These are phyloP conservation scores for Gossypium thurberi DNA, from an alignment of 345 rosid genomes.

Conservation along the genomic window DNA sequence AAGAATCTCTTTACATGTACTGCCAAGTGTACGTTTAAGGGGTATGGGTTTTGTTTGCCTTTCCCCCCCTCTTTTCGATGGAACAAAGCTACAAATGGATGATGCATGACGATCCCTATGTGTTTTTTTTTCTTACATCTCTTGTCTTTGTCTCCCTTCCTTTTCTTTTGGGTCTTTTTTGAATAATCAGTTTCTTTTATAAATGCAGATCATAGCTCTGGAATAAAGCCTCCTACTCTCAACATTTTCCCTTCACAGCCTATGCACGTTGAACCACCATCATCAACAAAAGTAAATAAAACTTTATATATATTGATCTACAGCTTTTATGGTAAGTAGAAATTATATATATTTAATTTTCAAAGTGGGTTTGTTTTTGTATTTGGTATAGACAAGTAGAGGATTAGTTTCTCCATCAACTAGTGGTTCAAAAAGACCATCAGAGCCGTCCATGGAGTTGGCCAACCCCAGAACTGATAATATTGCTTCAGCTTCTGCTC, in stretches of 20 bases:
- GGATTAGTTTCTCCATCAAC: conserved; percentile 38
- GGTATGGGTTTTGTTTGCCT: conserved; percentile 23
- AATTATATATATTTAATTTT: neutral
- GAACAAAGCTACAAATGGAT: conserved; percentile 16
- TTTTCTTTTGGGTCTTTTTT: conserved; percentile 13
- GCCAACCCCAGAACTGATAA: conserved; percentile 32
- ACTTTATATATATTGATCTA: conserved; percentile 5
- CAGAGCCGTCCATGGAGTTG: conserved; percentile 58
- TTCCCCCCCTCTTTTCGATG: conserved; percentile 7
- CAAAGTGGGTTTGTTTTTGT: conserved; percentile 17
- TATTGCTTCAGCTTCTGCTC: conserved; percentile 28
- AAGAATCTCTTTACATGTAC: conserved; percentile 17
- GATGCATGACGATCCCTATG: conserved; percentile 26
- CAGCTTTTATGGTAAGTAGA: neutral
- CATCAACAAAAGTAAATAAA: conserved; percentile 28
- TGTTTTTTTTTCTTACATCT: conserved; percentile 20
- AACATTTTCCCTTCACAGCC: conserved; percentile 99
- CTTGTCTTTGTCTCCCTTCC: conserved; percentile 12
- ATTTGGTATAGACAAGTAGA: conserved; percentile 30
- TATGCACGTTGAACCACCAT: conserved; percentile 70
- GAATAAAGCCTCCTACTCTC: conserved; percentile 90
- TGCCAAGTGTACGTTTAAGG: conserved; percentile 19
- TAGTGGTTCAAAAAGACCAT: conserved; percentile 45
- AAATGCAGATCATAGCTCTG: conserved; percentile 53
- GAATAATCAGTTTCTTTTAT: conserved; percentile 2